A percentile compares a stretch with the other conserved stretches of the same genome.
Conservation (phyloP, 2,329 filamentous ascomycete species). For the Calonectria hongkongensis region DNA sequence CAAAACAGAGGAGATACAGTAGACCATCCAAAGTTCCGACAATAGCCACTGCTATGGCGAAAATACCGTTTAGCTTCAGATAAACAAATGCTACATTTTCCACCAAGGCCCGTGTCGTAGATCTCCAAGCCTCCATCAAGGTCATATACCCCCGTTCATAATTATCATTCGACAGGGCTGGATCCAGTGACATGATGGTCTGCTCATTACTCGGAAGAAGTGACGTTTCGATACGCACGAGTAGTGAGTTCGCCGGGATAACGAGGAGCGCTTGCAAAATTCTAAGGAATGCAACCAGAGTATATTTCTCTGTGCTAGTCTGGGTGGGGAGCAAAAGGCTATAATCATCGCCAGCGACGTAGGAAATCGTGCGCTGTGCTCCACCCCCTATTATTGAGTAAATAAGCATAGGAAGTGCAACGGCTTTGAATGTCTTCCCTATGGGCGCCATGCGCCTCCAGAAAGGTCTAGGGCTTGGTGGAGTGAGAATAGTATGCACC, state of each 20-base stretch:
- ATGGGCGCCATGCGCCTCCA: not conserved
- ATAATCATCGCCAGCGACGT: not conserved
- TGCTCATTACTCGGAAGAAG: not conserved
- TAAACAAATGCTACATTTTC: not conserved
- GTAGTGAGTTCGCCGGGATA: not conserved
- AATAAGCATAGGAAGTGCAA: not conserved
- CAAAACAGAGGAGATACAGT: not conserved
- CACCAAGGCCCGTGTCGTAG: not conserved
- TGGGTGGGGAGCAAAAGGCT: not conserved
- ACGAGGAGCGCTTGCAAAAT: not conserved
- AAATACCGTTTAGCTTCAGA: not conserved
- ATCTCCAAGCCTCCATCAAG: not conserved
- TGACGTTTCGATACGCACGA: not conserved
- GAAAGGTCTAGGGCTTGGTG: not conserved
- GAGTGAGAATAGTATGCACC: not conserved
- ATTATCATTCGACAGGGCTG: not conserved
- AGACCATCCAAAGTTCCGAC: not conserved
- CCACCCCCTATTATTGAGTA: not conserved
- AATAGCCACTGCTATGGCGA: not conserved
- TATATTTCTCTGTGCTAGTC: not conserved
- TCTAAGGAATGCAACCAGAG: not conserved
- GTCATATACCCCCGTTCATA: not conserved
- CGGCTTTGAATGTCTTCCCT: not conserved
- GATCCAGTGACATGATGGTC: not conserved
- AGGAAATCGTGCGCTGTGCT: not conserved